Evolutionary conservation across 257 asterid species (phyloP).

Genomic region (Solanum piurae): DNA sequence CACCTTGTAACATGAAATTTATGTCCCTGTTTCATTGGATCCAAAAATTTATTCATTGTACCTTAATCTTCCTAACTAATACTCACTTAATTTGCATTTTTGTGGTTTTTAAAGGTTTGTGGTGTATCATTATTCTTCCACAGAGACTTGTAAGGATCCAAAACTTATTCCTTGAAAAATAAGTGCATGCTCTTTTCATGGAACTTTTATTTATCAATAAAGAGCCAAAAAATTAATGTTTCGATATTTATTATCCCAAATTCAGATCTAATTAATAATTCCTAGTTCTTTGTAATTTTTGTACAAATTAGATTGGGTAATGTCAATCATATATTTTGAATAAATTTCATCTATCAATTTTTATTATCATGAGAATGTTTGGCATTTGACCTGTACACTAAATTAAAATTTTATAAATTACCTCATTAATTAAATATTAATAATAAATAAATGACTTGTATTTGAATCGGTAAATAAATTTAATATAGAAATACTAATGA

Average conservation of each 20-base stretch:
- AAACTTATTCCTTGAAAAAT: background rate
- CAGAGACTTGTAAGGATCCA: background rate
- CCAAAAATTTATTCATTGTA: background rate
- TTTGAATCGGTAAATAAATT: background rate
- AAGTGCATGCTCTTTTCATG: background rate
- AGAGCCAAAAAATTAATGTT: background rate
- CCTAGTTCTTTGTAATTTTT: background rate
- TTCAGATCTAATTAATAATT: background rate
- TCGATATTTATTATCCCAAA: background rate
- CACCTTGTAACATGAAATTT: background rate
- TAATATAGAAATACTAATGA: no score
- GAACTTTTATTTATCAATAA: background rate
- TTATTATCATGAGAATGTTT: background rate
- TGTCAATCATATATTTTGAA: background rate
- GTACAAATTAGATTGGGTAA: background rate
- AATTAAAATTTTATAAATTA: no score
- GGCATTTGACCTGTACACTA: background rate
- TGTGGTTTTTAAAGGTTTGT: background rate
- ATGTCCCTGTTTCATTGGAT: background rate
- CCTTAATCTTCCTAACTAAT: background rate
- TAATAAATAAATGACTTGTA: no score
- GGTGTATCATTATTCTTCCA: background rate
- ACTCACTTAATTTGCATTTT: background rate
- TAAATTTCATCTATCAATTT: background rate
- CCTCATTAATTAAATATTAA: background rate